Evolutionary conservation across 1,284 basidiomycete genomes (phyloP).

Genomic region (Trichosporon asahii): DNA sequence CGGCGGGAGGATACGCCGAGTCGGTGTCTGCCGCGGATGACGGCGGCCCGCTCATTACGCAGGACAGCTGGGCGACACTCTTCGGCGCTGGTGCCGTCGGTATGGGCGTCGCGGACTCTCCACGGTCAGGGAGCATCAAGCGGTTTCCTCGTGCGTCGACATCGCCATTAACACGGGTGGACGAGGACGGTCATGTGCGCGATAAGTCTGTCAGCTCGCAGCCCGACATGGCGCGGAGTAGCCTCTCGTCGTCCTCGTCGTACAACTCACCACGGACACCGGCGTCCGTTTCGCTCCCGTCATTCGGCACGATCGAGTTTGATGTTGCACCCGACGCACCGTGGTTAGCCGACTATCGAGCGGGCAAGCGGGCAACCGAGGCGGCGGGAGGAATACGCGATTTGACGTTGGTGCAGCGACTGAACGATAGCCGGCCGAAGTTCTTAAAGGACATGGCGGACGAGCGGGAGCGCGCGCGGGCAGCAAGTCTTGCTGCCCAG

Average conservation of each 20-base stretch:
- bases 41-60: constrained; percentile 38
- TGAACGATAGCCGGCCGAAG: constrained; percentile 31
- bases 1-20: neutral
- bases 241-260: constrained; percentile 23
- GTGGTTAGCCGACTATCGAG: constrained; percentile 5
- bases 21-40: constrained; percentile 23
- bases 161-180: constrained; percentile 19
- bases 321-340: constrained; percentile 39
- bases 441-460: constrained; percentile 35
- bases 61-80: constrained; percentile 39
- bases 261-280: constrained; percentile 29
- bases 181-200: constrained; percentile 4
- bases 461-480: constrained; percentile 5
- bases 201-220: neutral
- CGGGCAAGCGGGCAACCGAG: neutral
- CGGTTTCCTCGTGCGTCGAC: constrained; percentile 16
- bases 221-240: constrained; percentile 12
- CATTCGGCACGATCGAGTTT: constrained; percentile 50
- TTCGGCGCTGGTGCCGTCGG: constrained; percentile 26
- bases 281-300: constrained; percentile 23
- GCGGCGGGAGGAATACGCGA: constrained; percentile 28
- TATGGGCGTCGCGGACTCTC: constrained; percentile 22
- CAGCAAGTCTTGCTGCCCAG: neutral
- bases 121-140: constrained; percentile 22
- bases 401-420: constrained; percentile 34